These are phyloP conservation scores for Suillus weaverae DNA, from an alignment of 768 basidiomycete genomes.

Conservation along the genomic window DNA sequence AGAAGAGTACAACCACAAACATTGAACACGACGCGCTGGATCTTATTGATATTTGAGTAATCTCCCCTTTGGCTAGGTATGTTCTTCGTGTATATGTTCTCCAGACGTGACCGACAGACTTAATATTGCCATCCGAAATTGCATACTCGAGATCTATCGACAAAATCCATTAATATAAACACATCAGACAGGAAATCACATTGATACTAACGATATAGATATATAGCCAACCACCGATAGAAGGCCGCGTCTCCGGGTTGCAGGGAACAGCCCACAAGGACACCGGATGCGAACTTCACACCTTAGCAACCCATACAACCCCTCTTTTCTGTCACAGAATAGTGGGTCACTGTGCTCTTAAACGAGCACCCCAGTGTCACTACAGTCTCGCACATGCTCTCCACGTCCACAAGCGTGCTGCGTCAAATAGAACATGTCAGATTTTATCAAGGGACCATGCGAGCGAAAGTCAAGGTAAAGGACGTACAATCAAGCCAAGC, in stretches of 20 bases:
- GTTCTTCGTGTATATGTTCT: not conserved
- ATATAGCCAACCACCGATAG: not conserved
- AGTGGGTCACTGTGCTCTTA: not conserved
- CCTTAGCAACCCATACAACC: not conserved
- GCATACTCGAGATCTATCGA: not conserved
- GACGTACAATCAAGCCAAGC: conserved; percentile 85
- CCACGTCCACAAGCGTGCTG: conserved; percentile 70
- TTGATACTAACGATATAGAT: not conserved
- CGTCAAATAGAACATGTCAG: not conserved
- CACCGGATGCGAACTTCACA: not conserved
- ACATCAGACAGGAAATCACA: not conserved
- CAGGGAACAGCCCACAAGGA: not conserved
- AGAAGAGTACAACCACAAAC: not conserved
- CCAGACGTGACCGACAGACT: not conserved
- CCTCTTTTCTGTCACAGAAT: not conserved
- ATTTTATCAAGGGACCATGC: too few relatives aligned
- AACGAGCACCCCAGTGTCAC: conserved; percentile 75
- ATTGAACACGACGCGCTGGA: not conserved
- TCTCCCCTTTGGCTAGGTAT: not conserved
- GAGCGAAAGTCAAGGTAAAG: not conserved
- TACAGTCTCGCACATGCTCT: conserved; percentile 81
- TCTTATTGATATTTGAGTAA: not conserved
- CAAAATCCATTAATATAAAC: not conserved
- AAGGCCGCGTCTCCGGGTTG: not conserved
- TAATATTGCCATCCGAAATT: not conserved